These are phyloP conservation scores for Penicillium sp. DNA, from an alignment of 2,329 filamentous ascomycete genomes.

Conservation along the genomic window DNA sequence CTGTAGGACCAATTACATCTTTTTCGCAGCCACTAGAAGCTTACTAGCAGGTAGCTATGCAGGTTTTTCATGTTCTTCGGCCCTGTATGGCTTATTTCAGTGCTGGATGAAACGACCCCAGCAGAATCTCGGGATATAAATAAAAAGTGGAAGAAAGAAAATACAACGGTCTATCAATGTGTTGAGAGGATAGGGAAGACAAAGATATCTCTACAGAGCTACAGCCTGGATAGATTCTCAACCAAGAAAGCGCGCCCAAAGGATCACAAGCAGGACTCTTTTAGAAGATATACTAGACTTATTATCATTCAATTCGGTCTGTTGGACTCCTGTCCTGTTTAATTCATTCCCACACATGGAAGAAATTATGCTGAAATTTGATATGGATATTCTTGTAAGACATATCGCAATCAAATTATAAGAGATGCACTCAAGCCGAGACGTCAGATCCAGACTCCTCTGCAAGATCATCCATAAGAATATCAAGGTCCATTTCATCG, in stretches of 20 bases:
- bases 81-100: background rate
- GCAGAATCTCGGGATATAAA: background rate
- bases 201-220: background rate
- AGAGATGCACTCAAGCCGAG: background rate
- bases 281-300: background rate
- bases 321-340: background rate
- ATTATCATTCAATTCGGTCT: background rate
- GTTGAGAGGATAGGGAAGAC: background rate
- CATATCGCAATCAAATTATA: background rate
- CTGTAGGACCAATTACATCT: background rate
- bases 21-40: too few relatives aligned
- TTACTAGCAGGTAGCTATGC: too few relatives aligned
- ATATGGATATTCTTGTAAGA: background rate
- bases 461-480: background rate
- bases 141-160: background rate
- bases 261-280: background rate
- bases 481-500: background rate
- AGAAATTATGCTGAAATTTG: background rate
- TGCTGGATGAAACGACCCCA: background rate
- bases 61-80: background rate
- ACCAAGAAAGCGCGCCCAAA: background rate
- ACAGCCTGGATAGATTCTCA: background rate
- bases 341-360: background rate
- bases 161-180: background rate
- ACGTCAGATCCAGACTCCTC: background rate